A percentile compares a stretch with the other conserved stretches of the same genome.
Conservation (phyloP, 1,139 yeast species). For the Trichomonascaceae sp. region DNA sequence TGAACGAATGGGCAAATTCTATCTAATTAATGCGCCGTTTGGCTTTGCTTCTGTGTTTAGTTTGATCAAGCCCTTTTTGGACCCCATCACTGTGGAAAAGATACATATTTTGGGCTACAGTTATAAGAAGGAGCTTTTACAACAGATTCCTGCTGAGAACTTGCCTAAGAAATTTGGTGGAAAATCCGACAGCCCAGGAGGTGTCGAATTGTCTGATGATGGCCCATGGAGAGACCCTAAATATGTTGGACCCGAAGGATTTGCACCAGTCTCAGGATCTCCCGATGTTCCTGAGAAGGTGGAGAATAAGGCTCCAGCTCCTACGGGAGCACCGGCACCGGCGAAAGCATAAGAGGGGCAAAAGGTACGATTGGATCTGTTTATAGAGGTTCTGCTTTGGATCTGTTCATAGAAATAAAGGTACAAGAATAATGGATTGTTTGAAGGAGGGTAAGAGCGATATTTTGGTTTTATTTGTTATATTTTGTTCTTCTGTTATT, state of each 20-base stretch:
- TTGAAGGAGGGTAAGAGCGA: no score
- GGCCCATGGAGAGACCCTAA: slow-evolving; percentile 97
- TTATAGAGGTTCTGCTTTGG: background rate
- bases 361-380: background rate
- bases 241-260: slow-evolving; percentile 47
- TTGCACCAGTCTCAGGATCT: slow-evolving; percentile 25
- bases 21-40: slow-evolving; percentile 92
- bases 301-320: background rate
- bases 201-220: slow-evolving; percentile 78
- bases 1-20: slow-evolving; percentile 99
- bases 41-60: slow-evolving; percentile 94
- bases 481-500: no score
- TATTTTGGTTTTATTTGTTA: no score
- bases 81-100: slow-evolving; percentile 96
- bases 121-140: slow-evolving; percentile 74
- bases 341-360: slow-evolving; percentile 5
- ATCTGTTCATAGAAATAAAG: background rate
- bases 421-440: background rate
- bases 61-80: slow-evolving; percentile 86
- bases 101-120: slow-evolving; percentile 79
- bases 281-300: background rate
- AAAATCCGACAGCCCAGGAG: slow-evolving; percentile 59
- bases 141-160: slow-evolving; percentile 90
- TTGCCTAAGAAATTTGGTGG: slow-evolving; percentile 92
- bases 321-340: slow-evolving; percentile 5